Conservation (phyloP, 495 filamentous ascomycete species). For the Hypoxylon cercidicola region DNA sequence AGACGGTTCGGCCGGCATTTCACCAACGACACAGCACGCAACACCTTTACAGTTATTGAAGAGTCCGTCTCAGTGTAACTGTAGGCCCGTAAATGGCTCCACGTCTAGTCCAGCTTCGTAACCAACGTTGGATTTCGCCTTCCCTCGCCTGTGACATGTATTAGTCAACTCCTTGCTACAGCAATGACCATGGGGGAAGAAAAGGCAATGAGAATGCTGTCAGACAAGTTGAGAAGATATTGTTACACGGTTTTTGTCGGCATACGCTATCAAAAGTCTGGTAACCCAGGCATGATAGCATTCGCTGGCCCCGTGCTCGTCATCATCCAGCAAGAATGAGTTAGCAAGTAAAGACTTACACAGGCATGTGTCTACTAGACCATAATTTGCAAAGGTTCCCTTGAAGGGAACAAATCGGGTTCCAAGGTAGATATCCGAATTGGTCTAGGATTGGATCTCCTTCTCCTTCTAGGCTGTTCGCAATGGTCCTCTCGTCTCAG, state of each 20-base stretch:
- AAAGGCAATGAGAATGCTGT: constrained; percentile 20
- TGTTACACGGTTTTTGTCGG: constrained; percentile 61
- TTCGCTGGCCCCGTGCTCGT: constrained; percentile 66
- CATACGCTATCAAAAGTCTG: constrained; percentile 44
- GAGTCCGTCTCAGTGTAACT: too few species aligned
- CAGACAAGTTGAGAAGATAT: constrained; percentile 64
- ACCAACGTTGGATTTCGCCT: neutral
- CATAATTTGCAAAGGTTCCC: neutral
- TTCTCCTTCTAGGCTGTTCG: neutral
- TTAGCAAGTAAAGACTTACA: constrained; percentile 14
- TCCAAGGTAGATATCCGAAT: neutral
- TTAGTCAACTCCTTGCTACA: constrained; percentile 7
- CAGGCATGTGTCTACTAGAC: neutral
- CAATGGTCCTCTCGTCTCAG: constrained; percentile 41
- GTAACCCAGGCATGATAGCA: constrained; percentile 41
- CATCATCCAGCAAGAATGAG: constrained; percentile 54
- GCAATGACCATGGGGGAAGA: neutral
- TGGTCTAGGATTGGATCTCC: neutral
- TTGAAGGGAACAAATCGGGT: neutral
- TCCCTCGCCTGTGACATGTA: neutral
- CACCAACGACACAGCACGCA: too few species aligned
- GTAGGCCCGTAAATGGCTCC: too few species aligned
- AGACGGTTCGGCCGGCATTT: too few species aligned
- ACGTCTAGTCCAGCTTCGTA: neutral
- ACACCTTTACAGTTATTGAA: too few species aligned